Evolutionary conservation across 2,329 filamentous ascomycete genomes (phyloP).

Genomic region (Sporothrix brunneoviolacea): DNA sequence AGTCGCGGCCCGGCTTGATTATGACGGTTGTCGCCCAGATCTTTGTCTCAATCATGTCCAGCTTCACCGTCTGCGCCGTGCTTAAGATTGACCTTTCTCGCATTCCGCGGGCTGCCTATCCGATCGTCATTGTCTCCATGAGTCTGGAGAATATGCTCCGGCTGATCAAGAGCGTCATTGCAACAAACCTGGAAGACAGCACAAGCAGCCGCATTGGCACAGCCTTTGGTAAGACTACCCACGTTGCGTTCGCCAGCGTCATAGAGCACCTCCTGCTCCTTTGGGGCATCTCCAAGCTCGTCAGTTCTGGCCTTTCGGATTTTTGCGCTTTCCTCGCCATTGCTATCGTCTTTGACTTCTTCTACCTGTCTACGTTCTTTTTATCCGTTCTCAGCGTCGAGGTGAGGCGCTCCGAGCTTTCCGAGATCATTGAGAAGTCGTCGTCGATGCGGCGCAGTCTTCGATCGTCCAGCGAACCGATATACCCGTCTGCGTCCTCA

Average conservation of each 20-base stretch:
- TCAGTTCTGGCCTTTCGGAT: slow-evolving; percentile 57
- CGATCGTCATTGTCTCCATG: slow-evolving; percentile 68
- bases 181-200: slow-evolving; percentile 61
- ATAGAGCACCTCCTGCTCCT: slow-evolving; percentile 63
- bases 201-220: slow-evolving; percentile 64
- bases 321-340: slow-evolving; percentile 73
- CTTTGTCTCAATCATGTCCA: slow-evolving; percentile 65
- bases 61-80: slow-evolving; percentile 71
- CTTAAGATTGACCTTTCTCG: slow-evolving; percentile 68
- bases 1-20: slow-evolving; percentile 67
- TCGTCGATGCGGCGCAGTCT: slow-evolving; percentile 34
- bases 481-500: slow-evolving; percentile 18
- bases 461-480: neutral
- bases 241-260: slow-evolving; percentile 61
- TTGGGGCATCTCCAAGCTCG: slow-evolving; percentile 56
- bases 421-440: slow-evolving; percentile 60
- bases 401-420: slow-evolving; percentile 67
- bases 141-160: slow-evolving; percentile 75
- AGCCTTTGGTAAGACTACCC: slow-evolving; percentile 66
- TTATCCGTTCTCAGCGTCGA: slow-evolving; percentile 73
- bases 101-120: slow-evolving; percentile 68
- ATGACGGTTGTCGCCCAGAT: slow-evolving; percentile 65
- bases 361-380: slow-evolving; percentile 75
- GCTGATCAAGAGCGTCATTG: slow-evolving; percentile 69
- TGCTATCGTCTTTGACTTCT: slow-evolving; percentile 68